phyloP scores from a whole-genome alignment of 345 rosid genomes.

The Eucalyptus sideroxylon region DNA sequence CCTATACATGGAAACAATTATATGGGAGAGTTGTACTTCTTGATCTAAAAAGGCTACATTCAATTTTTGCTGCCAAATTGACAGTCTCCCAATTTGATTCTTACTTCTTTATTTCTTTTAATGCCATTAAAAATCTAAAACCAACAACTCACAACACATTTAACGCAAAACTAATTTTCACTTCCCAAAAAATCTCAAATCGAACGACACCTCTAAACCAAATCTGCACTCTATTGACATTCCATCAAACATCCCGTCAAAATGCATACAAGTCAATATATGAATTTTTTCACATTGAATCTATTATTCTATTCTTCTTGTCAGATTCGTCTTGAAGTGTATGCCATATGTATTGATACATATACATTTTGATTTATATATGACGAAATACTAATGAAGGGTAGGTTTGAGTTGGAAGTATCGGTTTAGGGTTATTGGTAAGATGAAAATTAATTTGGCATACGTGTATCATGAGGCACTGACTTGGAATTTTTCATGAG shows the following conservation, averaged over 20 bases:
- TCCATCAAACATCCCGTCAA: not conserved
- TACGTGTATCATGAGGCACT: not conserved
- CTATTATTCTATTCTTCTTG: not conserved
- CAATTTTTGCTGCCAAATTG: not conserved
- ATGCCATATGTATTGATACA: not conserved
- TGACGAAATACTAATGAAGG: not conserved
- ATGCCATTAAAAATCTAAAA: not conserved
- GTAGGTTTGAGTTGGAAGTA: not conserved
- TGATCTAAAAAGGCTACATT: not conserved
- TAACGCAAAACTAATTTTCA: not conserved
- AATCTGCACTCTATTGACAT: not conserved
- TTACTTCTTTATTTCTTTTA: not conserved
- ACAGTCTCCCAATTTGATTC: not conserved
- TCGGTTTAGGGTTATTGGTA: rapidly evolving
- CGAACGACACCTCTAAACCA: rapidly evolving
- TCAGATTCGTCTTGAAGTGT: not conserved
- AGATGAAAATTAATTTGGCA: not conserved
- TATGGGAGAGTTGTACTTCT: not conserved
- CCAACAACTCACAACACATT: rapidly evolving
- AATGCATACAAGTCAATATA: not conserved
- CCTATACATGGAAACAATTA: not conserved
- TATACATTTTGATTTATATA: not conserved
- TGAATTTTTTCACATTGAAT: not conserved
- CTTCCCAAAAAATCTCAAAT: not conserved
- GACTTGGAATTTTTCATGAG: not conserved